Base-by-base conservation (phyloP, 2,329 filamentous ascomycete genomes). In the Fusarium tanahbumbuense region DNA sequence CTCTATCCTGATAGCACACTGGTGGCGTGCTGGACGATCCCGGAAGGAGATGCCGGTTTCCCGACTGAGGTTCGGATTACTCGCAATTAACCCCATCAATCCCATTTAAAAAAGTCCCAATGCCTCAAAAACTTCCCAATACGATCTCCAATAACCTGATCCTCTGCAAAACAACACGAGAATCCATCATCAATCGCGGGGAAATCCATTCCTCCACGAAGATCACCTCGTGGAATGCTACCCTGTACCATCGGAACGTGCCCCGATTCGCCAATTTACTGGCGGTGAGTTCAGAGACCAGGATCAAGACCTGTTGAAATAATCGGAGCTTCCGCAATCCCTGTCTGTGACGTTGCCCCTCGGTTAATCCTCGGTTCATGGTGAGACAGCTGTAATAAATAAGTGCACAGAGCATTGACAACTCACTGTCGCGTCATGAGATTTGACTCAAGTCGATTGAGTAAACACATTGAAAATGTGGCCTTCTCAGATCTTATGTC, bases 371-470 rank as follows among this genome's bases (percentile, higher is more conserved):
- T 28, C 63, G 63, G 63, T 12, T 23, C 0, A 27, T 20, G 54
- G 25, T 49, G 30, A 50, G 46, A 22, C 20, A 28, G 44, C n/a
- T 42, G 27, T 42, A 27, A 65, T 65, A 65, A 65, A 61, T 60
- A 61, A 28, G 5, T 46, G 25, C 18, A 66, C 20, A 10, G 30
- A 22, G 11, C 53, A 52, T 42, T 12, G 59, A 27, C 27, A 27
- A 23, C 15, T 11, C 32, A 20, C 9, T 4, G 22, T 32, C 30
- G 28, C 37, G 25, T 11, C 22, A 59, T 59, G 52, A 37, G 40
- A 16, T n/a, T 16, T 65, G 32, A 3, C 52, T 11, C 25, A 27
- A 27, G 3, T 27, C 27, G 11, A 2, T 37, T 37, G 34, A 37
- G 34, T 4, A 12, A 23, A 15, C 22, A 44, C 30, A 20, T 11